A percentile compares a stretch with the other conserved stretches of the same genome.
These are phyloP conservation scores for Atkinsonella hypoxylon DNA, from an alignment of 2,329 filamentous ascomycete genomes.

Conservation along the genomic window DNA sequence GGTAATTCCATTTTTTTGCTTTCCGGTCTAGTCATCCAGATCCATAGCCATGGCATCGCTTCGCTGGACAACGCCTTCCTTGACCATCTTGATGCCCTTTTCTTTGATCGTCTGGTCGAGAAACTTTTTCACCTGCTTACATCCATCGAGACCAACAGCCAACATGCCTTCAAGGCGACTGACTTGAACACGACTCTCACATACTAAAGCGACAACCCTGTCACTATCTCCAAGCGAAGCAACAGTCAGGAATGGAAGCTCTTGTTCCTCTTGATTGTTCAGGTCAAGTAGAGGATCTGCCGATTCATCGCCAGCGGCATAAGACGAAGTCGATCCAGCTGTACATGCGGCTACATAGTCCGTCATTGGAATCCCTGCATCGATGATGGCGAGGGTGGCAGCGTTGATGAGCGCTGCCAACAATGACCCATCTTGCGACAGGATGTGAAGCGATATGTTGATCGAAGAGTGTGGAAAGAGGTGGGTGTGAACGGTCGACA, in stretches of 20 bases:
- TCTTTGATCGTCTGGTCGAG: slow-evolving; percentile 69
- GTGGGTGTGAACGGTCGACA: slow-evolving; percentile 68
- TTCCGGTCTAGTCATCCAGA: slow-evolving; percentile 23
- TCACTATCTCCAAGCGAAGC: slow-evolving; percentile 66
- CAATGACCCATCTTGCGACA: slow-evolving; percentile 81
- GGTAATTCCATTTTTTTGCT: not conserved
- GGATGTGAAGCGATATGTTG: slow-evolving; percentile 69
- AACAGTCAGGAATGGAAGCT: slow-evolving; percentile 79
- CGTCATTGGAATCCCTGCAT: slow-evolving; percentile 90
- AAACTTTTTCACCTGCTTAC: slow-evolving; percentile 70
- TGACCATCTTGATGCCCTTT: slow-evolving; percentile 53
- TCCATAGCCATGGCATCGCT: slow-evolving; percentile 39
- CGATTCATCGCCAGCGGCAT: slow-evolving; percentile 50
- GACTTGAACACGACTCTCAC: slow-evolving; percentile 82
- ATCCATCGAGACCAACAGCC: slow-evolving; percentile 83
- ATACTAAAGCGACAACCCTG: slow-evolving; percentile 65
- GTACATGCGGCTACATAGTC: slow-evolving; percentile 86
- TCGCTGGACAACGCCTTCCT: slow-evolving; percentile 38
- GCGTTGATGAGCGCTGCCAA: slow-evolving; percentile 87
- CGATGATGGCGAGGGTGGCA: slow-evolving; percentile 78
- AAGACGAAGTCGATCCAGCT: slow-evolving; percentile 63
- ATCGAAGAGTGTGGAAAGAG: slow-evolving; percentile 85
- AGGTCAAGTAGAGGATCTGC: slow-evolving; percentile 73
- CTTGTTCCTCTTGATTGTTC: slow-evolving; percentile 70
- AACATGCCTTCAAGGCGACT: slow-evolving; percentile 81